A percentile compares a stretch with the other conserved stretches of the same genome.
These are phyloP conservation scores for Botrytis aclada DNA, from an alignment of 2,329 filamentous ascomycete genomes.

Conservation along the genomic window DNA sequence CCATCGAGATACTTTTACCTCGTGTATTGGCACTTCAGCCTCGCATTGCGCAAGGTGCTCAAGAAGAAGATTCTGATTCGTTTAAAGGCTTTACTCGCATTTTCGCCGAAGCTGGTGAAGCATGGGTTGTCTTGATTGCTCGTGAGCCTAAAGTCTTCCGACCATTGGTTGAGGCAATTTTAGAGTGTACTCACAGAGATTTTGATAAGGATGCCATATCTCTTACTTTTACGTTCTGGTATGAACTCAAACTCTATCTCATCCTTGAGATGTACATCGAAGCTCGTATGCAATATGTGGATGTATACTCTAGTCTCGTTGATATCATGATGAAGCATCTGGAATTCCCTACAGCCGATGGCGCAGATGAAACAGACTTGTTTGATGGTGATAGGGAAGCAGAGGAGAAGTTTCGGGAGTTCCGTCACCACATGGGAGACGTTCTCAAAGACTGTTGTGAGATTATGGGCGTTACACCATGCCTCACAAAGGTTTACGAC, in stretches of 20 bases:
- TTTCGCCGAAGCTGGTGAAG: conserved; percentile 88
- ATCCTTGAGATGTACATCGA: conserved; percentile 86
- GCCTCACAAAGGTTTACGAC: conserved; percentile 81
- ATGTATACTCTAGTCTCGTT: conserved; percentile 84
- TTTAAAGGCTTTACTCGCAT: conserved; percentile 88
- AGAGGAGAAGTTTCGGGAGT: conserved; percentile 95
- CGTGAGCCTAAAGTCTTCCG: conserved; percentile 79
- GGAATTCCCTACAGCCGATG: conserved; percentile 73
- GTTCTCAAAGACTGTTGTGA: conserved; percentile 96
- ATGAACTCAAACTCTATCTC: conserved; percentile 94
- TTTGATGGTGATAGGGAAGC: conserved; percentile 95
- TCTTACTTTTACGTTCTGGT: conserved; percentile 97
- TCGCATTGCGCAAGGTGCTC: conserved; percentile 70
- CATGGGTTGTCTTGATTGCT: conserved; percentile 90
- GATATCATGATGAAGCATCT: conserved; percentile 91
- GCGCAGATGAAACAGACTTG: conserved; percentile 70
- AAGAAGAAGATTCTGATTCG: conserved; percentile 78
- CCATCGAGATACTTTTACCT: conserved; percentile 80
- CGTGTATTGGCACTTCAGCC: conserved; percentile 72
- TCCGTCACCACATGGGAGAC: conserved; percentile 95
- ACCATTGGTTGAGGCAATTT: conserved; percentile 78
- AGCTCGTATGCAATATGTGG: conserved; percentile 71
- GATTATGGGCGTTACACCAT: conserved; percentile 90
- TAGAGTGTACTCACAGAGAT: conserved; percentile 89
- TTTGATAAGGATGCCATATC: conserved; percentile 88